Conservation (phyloP, 805 yeast genomes). For the Cyberlindnera samutprakarnensis region DNA sequence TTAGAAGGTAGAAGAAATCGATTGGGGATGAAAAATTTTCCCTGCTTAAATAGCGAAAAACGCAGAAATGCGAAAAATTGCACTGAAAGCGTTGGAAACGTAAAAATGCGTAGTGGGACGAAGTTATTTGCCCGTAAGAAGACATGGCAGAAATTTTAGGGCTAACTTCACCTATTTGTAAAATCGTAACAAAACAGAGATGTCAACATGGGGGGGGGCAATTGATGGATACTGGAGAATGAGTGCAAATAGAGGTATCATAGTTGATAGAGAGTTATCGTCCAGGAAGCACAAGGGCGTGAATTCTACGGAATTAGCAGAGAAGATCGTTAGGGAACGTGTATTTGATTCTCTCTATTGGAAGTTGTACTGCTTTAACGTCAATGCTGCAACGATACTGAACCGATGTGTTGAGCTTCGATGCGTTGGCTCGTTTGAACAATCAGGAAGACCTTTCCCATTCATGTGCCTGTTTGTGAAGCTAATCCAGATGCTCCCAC, state of each 20-base stretch:
- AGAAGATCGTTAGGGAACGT: conserved; percentile 50
- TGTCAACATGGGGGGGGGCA: no score
- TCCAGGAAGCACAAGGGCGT: conserved; percentile 29
- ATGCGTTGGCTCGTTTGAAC: conserved; percentile 52
- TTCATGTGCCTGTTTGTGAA: conserved; percentile 74
- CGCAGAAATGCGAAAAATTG: no score
- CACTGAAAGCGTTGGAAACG: no score
- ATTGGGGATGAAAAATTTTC: no score
- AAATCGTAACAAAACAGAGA: no score
- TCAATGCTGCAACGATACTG: conserved; percentile 41
- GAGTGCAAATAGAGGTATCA: conserved; percentile 5
- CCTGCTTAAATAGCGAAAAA: no score
- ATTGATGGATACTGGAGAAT: no score
- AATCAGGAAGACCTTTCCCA: conserved; percentile 53
- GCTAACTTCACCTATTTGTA: not conserved
- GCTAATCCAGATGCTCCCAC: conserved; percentile 70
- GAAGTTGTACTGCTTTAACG: conserved; percentile 46
- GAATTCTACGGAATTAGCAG: conserved; percentile 44
- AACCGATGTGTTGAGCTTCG: conserved; percentile 39
- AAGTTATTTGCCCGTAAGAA: no score
- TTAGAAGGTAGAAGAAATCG: no score
- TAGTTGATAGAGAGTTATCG: conserved; percentile 16
- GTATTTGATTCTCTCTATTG: conserved; percentile 51
- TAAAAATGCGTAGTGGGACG: not conserved
- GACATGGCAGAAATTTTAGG: not conserved